Conservation (phyloP, 1,284 basidiomycete species). For the Takashimella koratensis region DNA sequence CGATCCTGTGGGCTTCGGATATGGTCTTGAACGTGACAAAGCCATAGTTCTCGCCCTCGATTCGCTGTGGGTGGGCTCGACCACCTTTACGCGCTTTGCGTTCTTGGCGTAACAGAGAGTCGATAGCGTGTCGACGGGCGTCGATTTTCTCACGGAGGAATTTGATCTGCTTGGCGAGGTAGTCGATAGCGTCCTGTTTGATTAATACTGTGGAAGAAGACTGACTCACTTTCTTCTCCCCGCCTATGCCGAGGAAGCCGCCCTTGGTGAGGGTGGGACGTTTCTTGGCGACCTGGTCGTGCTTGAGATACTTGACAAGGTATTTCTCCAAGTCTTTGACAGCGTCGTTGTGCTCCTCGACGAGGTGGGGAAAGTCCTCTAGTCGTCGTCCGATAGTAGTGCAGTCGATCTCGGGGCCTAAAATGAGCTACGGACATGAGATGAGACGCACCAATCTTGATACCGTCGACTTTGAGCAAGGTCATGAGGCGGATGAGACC, state of each 20-base stretch:
- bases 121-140: conserved; percentile 67
- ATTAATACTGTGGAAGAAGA: neutral
- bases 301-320: conserved; percentile 79
- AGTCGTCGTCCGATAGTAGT: conserved; percentile 42
- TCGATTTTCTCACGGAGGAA: conserved; percentile 66
- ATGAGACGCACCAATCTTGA: conserved; percentile 47
- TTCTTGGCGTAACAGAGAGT: conserved; percentile 52
- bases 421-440: too few species aligned
- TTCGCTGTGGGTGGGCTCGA: conserved; percentile 16
- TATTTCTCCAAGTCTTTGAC: conserved; percentile 78
- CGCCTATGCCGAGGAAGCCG: conserved; percentile 69
- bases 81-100: conserved; percentile 39
- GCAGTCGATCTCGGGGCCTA: conserved; percentile 37
- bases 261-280: conserved; percentile 71
- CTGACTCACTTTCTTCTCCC: conserved; percentile 56
- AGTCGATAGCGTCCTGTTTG: conserved; percentile 70
- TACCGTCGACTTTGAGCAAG: conserved; percentile 56
- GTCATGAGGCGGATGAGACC: conserved; percentile 69
- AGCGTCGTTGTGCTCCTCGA: conserved; percentile 74
- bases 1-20: conserved; percentile 64
- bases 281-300: conserved; percentile 65
- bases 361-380: conserved; percentile 48
- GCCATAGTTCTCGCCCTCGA: conserved; percentile 75
- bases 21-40: conserved; percentile 92
- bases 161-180: conserved; percentile 66